Base-by-base conservation (phyloP, 2,329 filamentous ascomycete species). In the Phaeosphaeriaceae sp. region DNA sequence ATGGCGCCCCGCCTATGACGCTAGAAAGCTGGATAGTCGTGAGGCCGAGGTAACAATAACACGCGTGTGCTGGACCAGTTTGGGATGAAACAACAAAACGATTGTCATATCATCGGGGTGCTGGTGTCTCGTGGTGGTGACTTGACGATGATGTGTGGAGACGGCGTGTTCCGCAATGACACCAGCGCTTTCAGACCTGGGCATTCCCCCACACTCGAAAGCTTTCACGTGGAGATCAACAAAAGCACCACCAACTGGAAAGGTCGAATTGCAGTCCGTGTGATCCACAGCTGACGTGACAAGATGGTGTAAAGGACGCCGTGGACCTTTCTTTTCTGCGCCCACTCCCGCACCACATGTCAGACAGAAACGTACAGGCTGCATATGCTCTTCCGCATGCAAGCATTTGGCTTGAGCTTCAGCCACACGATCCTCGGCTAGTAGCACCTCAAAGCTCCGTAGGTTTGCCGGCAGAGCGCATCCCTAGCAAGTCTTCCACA, bases 1-100 rank as follows among this genome's bases (percentile, higher is more conserved):
- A 56, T 64, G 65, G 61, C 67, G 64, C 72, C 71, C 71, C 71
- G 67, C 50, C 31, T 70, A 73, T 73, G 72, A 73, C 71, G 72
- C 69, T 72, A 71, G 31, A 36, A 13, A 36, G 61, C 52, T 60
- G 49, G 55, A 63, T 54, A 59, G 61, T 60, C 60, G 54, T 57
- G 63, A 65, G 64, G 60, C 72, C 72, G 70, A 75, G 72, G 71
- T 71, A 63, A 57, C 17, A 55, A 53, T 31, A 42, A 48, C 51
- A 45, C 42, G 44, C 19, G 48, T 50, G 45, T 56, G 52, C 57
- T 52, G 53, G 44, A 58, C 53, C 46, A 56, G 45, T 20, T 46
- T 36, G 50, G 51, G 48, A 56, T 58, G 54, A 51, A 54, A 58
- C 20, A 47, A 48, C n/a, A 33, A 41, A 56, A 50, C 27, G 48